phyloP scores from a whole-genome alignment of 768 basidiomycete genomes.

The Hypsizygus marmoreus region DNA sequence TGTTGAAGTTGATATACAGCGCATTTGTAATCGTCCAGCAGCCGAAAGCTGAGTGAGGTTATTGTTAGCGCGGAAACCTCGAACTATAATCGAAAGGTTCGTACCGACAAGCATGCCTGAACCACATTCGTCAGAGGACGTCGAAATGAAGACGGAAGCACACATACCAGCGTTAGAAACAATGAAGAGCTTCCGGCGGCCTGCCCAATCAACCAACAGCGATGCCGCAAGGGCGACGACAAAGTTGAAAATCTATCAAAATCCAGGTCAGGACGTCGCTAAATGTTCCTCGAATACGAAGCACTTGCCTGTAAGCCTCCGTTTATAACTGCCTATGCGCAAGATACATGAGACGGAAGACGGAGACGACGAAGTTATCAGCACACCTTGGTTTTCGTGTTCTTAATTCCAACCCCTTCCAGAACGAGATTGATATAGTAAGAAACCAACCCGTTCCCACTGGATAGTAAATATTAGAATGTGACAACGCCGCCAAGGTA shows the following conservation, averaged over 20 bases:
- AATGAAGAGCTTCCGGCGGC: conserved; percentile 70
- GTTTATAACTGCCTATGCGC: conserved; percentile 60
- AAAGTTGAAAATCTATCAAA: conserved; percentile 68
- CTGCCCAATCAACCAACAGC: conserved; percentile 64
- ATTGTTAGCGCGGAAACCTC: too few species aligned
- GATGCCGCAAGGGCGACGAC: conserved; percentile 59
- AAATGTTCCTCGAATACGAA: not conserved
- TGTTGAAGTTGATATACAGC: conserved; percentile 41
- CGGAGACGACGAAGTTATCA: too few species aligned
- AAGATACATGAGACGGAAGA: too few species aligned
- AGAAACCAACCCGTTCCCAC: conserved; percentile 70
- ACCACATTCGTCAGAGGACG: not conserved
- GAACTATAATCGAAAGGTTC: too few species aligned
- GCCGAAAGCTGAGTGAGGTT: conserved; percentile 44
- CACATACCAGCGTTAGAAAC: conserved; percentile 54
- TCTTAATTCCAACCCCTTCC: conserved; percentile 60
- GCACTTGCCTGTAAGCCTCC: conserved; percentile 54
- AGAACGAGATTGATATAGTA: conserved; percentile 75
- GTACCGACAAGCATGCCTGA: conserved; percentile 50
- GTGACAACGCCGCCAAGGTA: not conserved
- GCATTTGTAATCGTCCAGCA: conserved; percentile 57
- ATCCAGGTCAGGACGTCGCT: conserved; percentile 3
- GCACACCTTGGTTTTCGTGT: conserved; percentile 44
- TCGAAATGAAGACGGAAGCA: not conserved
- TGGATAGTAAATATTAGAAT: conserved; percentile 20